Conservation (phyloP, 2,329 filamentous ascomycete species). For the Pleomassaria siparia region DNA sequence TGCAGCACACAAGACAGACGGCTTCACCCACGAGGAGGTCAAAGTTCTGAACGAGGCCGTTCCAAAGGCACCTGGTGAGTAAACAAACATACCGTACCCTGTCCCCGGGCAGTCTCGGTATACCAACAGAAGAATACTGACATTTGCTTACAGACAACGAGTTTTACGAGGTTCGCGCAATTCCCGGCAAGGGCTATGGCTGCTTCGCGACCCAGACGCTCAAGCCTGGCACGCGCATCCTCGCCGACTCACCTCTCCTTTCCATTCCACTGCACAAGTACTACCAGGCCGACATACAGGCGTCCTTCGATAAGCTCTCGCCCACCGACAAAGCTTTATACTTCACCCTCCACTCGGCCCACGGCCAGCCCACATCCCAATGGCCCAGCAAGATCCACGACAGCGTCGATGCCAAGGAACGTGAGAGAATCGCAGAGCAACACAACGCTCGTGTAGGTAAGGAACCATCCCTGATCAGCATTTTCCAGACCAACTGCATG, state of each 20-base stretch:
- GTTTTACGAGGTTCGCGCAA: constrained; percentile 33
- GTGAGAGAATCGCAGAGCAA: constrained; percentile 31
- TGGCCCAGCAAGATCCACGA: constrained; percentile 32
- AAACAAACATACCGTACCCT: no score
- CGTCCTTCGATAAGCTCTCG: constrained; percentile 23
- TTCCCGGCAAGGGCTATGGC: constrained; percentile 46
- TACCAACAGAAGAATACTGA: neutral
- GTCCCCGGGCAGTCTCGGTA: neutral
- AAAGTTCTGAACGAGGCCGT: constrained; percentile 3
- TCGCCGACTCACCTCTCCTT: constrained; percentile 45
- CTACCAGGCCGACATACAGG: constrained; percentile 35
- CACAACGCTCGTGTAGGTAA: constrained; percentile 30
- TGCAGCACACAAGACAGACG: constrained; percentile 1
- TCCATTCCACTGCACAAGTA: constrained; percentile 35
- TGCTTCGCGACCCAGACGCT: constrained; percentile 43
- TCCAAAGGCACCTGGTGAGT: constrained; percentile 10
- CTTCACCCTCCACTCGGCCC: constrained; percentile 30
- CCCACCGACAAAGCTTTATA: constrained; percentile 22
- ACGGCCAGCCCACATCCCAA: constrained; percentile 26
- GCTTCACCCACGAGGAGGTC: constrained; percentile 2
- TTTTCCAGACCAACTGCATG: constrained; percentile 49
- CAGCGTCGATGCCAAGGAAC: constrained; percentile 18
- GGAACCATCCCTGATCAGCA: constrained; percentile 26
- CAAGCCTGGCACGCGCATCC: constrained; percentile 42
- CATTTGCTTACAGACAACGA: constrained; percentile 16